Conservation (phyloP, 2,329 filamentous ascomycete genomes). For the Penicillium sp. region DNA sequence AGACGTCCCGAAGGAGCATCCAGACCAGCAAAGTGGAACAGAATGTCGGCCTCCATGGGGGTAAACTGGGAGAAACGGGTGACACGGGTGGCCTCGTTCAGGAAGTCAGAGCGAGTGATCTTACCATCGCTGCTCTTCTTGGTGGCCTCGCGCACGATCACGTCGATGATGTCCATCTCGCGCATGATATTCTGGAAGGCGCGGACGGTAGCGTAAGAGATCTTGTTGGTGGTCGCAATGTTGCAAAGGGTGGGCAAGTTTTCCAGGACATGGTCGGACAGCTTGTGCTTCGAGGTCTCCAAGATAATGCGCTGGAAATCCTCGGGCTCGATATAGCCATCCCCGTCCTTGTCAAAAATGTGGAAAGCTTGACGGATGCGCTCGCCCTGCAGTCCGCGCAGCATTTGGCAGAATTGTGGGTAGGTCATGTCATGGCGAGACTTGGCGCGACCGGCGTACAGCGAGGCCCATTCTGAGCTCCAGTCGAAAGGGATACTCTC, state of each 20-base stretch:
- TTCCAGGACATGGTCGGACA: slow-evolving; percentile 90
- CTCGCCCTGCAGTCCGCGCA: slow-evolving; percentile 93
- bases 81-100: slow-evolving; percentile 86
- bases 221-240: slow-evolving; percentile 85
- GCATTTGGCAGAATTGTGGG: slow-evolving; percentile 95
- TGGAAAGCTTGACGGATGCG: slow-evolving; percentile 94
- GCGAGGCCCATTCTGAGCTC: slow-evolving; percentile 92
- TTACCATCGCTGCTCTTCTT: slow-evolving; percentile 81
- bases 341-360: slow-evolving; percentile 81
- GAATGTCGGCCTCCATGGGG: slow-evolving; percentile 96
- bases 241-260: slow-evolving; percentile 93
- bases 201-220: slow-evolving; percentile 95
- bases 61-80: slow-evolving; percentile 96
- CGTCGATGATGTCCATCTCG: slow-evolving; percentile 95
- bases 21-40: slow-evolving; percentile 96
- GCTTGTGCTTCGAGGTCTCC: slow-evolving; percentile 90
- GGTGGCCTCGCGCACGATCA: slow-evolving; percentile 85
- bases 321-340: slow-evolving; percentile 92
- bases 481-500: slow-evolving; percentile 91
- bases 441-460: slow-evolving; percentile 88
- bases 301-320: slow-evolving; percentile 96
- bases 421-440: slow-evolving; percentile 91
- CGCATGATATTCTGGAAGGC: slow-evolving; percentile 98
- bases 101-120: slow-evolving; percentile 90
- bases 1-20: slow-evolving; percentile 86